phyloP scores from a whole-genome alignment of 441 rosid species.

The Populus hybrid region DNA sequence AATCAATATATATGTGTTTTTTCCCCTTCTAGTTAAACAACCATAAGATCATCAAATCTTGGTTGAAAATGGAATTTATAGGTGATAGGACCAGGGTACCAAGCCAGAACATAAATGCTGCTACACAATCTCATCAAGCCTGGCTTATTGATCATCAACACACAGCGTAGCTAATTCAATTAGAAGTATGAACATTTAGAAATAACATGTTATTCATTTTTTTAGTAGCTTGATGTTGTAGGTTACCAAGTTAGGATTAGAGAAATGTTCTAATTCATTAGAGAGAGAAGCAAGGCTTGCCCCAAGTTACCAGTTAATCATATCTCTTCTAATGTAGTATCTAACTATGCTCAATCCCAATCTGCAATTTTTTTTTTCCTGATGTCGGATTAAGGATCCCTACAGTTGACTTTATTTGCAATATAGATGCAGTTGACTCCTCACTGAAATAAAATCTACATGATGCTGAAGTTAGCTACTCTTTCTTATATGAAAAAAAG shows the following conservation, averaged over 20 bases:
- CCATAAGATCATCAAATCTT: conserved; percentile 1
- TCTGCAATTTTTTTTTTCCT: neutral
- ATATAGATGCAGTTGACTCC: neutral
- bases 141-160: neutral
- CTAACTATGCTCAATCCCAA: neutral
- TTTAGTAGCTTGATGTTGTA: neutral
- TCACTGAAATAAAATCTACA: neutral
- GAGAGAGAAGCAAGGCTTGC: neutral
- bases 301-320: neutral
- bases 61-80: neutral
- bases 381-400: neutral
- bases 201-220: neutral
- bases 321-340: neutral
- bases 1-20: neutral
- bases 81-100: neutral
- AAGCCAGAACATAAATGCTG: neutral
- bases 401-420: neutral
- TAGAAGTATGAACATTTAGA: neutral
- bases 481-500: neutral
- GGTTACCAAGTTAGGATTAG: neutral
- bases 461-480: neutral
- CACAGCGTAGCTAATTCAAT: neutral
- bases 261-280: neutral
- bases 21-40: conserved; percentile 14
- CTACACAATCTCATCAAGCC: neutral